Conservation (phyloP, 805 yeast genomes). For the Candida ponderosae region DNA sequence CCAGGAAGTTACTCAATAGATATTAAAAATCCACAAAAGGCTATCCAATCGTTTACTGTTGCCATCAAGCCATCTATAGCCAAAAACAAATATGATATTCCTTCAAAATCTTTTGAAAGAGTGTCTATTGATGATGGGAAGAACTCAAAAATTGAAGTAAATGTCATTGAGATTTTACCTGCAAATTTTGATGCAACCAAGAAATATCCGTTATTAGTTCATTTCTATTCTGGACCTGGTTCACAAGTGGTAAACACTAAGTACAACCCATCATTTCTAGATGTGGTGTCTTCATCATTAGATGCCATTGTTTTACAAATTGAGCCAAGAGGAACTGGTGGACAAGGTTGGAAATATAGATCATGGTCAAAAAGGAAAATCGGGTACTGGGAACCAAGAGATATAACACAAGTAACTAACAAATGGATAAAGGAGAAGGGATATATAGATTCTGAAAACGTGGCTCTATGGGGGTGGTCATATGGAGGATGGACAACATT, state of each 20-base stretch:
- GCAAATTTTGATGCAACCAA: slow-evolving; percentile 50
- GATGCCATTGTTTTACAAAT: slow-evolving; percentile 85
- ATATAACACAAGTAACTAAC: slow-evolving; percentile 76
- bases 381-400: slow-evolving; percentile 79
- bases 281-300: slow-evolving; percentile 66
- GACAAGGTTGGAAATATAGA: slow-evolving; percentile 71
- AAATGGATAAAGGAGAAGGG: slow-evolving; percentile 36
- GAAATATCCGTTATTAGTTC: slow-evolving; percentile 75
- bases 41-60: slow-evolving; percentile 5
- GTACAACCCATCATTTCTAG: slow-evolving; percentile 59
- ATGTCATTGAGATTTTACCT: slow-evolving; percentile 73
- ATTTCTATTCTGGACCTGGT: slow-evolving; percentile 96
- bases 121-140: slow-evolving; percentile 35
- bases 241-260: slow-evolving; percentile 69
- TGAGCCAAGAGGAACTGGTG: slow-evolving; percentile 97
- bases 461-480: slow-evolving; percentile 98
- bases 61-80: slow-evolving; percentile 3
- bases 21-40: slow-evolving; percentile 21
- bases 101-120: slow-evolving; percentile 41
- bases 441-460: slow-evolving; percentile 57
- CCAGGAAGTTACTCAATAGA: slow-evolving; percentile 69
- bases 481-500: slow-evolving; percentile 93
- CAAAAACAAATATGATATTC: slow-evolving; percentile 39
- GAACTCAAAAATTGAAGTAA: slow-evolving; percentile 33
- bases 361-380: slow-evolving; percentile 71